phyloP scores from a whole-genome alignment of 495 filamentous ascomycete species.

The Emericellopsis terricola region DNA sequence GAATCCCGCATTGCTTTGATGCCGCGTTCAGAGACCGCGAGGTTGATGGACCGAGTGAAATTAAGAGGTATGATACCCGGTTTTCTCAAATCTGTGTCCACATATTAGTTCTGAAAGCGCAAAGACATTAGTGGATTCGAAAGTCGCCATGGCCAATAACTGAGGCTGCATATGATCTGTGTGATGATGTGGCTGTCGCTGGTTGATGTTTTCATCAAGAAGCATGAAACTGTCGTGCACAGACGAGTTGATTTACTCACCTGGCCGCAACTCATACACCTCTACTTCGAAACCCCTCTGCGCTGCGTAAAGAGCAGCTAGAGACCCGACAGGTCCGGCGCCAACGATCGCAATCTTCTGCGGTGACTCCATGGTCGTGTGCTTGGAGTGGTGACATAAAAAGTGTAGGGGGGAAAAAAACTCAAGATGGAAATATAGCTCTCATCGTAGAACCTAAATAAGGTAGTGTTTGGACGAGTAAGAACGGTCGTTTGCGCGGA shows the following conservation, averaged over 20 bases:
- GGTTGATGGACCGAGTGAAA: conserved; percentile 94
- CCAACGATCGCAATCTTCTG: conserved; percentile 67
- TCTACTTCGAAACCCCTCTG: conserved; percentile 75
- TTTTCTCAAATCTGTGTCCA: conserved; percentile 57
- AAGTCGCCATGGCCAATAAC: not conserved
- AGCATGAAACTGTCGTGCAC: too few relatives aligned
- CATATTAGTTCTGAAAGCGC: not conserved
- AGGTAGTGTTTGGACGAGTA: too few relatives aligned
- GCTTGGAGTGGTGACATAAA: too few relatives aligned
- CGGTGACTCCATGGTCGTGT: too few relatives aligned
- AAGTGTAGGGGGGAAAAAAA: too few relatives aligned
- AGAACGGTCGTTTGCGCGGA: too few relatives aligned
- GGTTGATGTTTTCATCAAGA: too few relatives aligned
- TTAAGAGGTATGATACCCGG: conserved; percentile 74
- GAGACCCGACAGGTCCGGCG: conserved; percentile 80
- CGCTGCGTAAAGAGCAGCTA: conserved; percentile 86
- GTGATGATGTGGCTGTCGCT: not conserved
- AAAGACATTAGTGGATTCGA: not conserved
- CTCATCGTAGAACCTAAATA: too few relatives aligned
- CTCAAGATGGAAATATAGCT: too few relatives aligned
- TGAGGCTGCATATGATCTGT: not conserved
- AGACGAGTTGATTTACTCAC: too few relatives aligned
- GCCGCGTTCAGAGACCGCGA: conserved; percentile 88
- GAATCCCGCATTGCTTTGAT: conserved; percentile 67
- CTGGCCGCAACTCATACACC: conserved; percentile 82